Conservation (phyloP, 768 basidiomycete species). For the Amanita inopinata region DNA sequence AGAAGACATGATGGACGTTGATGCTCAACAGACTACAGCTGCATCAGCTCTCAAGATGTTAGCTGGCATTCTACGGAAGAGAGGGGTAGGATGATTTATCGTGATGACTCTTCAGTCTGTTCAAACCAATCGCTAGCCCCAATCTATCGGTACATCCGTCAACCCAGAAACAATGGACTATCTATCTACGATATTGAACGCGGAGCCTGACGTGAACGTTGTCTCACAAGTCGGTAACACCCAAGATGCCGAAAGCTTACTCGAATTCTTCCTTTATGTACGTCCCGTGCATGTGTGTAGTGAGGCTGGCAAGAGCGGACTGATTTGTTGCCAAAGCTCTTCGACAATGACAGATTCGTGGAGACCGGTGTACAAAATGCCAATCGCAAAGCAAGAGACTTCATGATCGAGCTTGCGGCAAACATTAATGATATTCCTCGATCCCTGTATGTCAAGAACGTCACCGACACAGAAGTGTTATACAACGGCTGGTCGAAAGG, state of each 20-base stretch:
- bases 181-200: not conserved
- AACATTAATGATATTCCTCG: not conserved
- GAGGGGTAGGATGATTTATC: not conserved
- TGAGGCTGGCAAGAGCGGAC: too few relatives aligned
- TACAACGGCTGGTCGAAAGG: not conserved
- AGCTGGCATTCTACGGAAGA: not conserved
- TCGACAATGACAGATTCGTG: not conserved
- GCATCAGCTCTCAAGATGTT: slow-evolving; percentile 1
- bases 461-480: too few relatives aligned
- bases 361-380: not conserved
- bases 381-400: slow-evolving; percentile 1
- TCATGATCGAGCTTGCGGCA: slow-evolving; percentile 1
- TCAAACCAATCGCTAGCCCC: not conserved
- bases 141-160: not conserved
- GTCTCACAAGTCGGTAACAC: not conserved
- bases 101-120: not conserved
- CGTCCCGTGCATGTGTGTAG: too few relatives aligned
- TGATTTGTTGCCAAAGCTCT: too few relatives aligned
- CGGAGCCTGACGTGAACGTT: not conserved
- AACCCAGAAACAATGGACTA: not conserved
- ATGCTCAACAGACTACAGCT: not conserved
- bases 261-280: not conserved
- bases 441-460: not conserved
- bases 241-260: not conserved
- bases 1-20: not conserved